These are phyloP conservation scores for Bipolaris cookei DNA, from an alignment of 2,329 filamentous ascomycete genomes.

Conservation along the genomic window DNA sequence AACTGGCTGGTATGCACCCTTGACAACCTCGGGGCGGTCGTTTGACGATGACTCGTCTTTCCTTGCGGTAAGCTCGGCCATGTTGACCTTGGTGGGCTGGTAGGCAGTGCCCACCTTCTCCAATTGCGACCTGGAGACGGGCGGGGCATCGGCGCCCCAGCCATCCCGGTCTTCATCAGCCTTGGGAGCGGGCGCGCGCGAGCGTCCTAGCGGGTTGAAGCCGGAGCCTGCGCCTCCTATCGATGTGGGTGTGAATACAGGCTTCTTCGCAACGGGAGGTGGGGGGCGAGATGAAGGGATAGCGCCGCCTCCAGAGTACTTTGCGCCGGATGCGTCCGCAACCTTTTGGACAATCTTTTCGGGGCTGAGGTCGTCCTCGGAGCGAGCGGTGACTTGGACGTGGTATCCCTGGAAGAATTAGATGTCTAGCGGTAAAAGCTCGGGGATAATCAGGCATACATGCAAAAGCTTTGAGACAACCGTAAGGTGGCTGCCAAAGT, in stretches of 20 bases:
- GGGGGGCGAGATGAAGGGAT: constrained; percentile 63
- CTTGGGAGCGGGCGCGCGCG: constrained; percentile 61
- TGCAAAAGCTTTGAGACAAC: constrained; percentile 91
- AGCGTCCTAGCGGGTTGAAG: constrained; percentile 74
- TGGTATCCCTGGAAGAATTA: constrained; percentile 74
- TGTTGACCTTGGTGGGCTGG: constrained; percentile 93
- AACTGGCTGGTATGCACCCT: constrained; percentile 87
- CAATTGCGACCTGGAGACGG: constrained; percentile 80
- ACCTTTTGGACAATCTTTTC: constrained; percentile 92
- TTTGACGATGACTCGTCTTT: constrained; percentile 67
- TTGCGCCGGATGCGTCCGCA: constrained; percentile 89
- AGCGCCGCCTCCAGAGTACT: constrained; percentile 77
- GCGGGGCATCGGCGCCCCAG: constrained; percentile 95
- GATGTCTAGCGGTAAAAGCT: constrained; percentile 28
- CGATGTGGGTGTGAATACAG: constrained; percentile 83
- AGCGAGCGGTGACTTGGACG: constrained; percentile 94
- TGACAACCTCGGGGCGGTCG: constrained; percentile 69
- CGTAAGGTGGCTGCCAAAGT: constrained; percentile 93
- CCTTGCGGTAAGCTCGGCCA: constrained; percentile 80
- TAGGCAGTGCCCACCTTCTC: constrained; percentile 94
- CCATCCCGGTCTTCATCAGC: constrained; percentile 79
- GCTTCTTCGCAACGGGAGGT: constrained; percentile 81
- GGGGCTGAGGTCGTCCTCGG: constrained; percentile 84
- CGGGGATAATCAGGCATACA: constrained; percentile 53
- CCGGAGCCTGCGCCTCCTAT: constrained; percentile 60